Conservation (phyloP, 768 basidiomycete genomes). For the Suillus subalutaceus region DNA sequence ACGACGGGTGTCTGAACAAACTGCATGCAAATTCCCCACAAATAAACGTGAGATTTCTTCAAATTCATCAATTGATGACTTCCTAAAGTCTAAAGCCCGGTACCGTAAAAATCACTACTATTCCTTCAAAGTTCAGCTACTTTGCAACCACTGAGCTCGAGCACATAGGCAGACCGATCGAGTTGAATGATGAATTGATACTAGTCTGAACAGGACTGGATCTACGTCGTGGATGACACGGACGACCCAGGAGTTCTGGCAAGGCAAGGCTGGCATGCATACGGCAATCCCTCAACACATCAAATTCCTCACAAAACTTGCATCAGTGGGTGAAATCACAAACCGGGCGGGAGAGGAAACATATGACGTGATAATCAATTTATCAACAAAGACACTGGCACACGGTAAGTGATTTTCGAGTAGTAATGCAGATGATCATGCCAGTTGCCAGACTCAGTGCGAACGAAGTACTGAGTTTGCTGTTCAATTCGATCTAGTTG, state of each 20-base stretch:
- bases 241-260: neutral
- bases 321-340: neutral
- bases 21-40: neutral
- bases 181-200: neutral
- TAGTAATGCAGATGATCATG: neutral
- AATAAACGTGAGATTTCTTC: conserved; percentile 2
- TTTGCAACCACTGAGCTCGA: neutral
- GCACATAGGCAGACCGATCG: neutral
- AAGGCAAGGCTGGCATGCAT: too few species aligned
- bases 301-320: neutral
- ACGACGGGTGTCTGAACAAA: neutral
- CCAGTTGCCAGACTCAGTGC: neutral
- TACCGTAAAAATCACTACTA: neutral
- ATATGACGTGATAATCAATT: neutral
- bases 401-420: neutral
- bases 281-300: too few species aligned
- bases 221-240: neutral
- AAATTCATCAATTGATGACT: neutral
- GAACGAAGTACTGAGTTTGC: neutral
- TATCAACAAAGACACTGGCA: neutral
- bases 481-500: neutral
- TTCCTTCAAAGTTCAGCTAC: neutral
- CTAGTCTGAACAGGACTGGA: neutral
- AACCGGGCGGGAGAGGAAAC: neutral
- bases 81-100: neutral